These are phyloP conservation scores for Papilionanthe hybrid DNA, from an alignment of 116 monocot genomes.

Conservation along the genomic window DNA sequence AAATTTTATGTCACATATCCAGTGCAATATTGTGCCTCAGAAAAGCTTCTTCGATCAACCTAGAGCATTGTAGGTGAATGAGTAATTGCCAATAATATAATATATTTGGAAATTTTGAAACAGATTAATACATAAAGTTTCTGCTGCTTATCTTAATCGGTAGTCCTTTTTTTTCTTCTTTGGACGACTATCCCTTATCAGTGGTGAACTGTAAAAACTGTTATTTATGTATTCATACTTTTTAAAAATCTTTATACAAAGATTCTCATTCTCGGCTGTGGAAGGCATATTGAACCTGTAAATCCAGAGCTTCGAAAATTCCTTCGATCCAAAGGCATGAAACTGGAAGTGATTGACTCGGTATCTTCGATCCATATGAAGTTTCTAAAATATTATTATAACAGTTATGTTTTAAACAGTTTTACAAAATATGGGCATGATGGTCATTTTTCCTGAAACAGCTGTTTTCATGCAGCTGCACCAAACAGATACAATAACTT, in stretches of 20 bases:
- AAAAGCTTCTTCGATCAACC: background rate
- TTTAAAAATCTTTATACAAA: constrained; percentile 34
- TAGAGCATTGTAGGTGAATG: background rate
- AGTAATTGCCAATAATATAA: too few species aligned
- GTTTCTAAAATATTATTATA: too few species aligned
- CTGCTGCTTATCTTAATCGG: background rate
- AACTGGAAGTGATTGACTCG: constrained; percentile 86
- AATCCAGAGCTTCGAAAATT: constrained; percentile 63
- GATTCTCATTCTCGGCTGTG: constrained; percentile 92
- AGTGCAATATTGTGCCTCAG: background rate
- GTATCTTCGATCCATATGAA: too few species aligned
- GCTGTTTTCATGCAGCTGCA: too few species aligned
- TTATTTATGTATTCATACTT: background rate
- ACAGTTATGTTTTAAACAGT: too few species aligned
- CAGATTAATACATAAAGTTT: background rate
- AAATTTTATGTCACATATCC: background rate
- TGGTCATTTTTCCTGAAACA: too few species aligned
- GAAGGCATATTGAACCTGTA: constrained; percentile 53
- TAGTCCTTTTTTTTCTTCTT: background rate
- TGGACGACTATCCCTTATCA: background rate
- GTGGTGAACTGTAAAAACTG: background rate
- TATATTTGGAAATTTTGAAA: too few species aligned
- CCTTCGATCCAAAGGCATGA: constrained; percentile 85
- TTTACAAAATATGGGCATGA: too few species aligned
- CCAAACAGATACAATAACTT: too few species aligned